A percentile compares a stretch with the other conserved stretches of the same genome.
phyloP scores from a whole-genome alignment of 2,329 filamentous ascomycete species.

The Shiraia bambusicola region DNA sequence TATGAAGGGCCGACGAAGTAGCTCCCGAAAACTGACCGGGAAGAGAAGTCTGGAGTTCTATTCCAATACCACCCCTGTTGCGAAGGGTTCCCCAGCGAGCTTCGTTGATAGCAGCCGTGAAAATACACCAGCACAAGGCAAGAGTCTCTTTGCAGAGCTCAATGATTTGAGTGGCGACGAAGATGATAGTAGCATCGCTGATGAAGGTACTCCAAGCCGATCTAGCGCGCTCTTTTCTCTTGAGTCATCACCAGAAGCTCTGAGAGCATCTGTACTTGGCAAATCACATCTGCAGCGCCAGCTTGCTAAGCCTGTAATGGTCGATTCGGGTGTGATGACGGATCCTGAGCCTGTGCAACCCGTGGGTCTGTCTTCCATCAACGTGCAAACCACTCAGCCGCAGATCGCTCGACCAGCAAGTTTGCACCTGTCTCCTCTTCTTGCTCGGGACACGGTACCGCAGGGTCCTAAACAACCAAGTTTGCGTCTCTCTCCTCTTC shows the following conservation, averaged over 20 bases:
- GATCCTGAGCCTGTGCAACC: conserved; percentile 55
- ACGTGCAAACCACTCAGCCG: conserved; percentile 31
- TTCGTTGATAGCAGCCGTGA: conserved; percentile 50
- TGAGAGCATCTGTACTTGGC: conserved; percentile 20
- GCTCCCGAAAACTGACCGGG: conserved; percentile 55
- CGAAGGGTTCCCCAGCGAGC: conserved; percentile 55
- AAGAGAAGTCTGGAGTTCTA: conserved; percentile 60
- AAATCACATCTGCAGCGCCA: conserved; percentile 27
- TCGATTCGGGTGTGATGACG: conserved; percentile 64
- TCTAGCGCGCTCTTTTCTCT: conserved; percentile 34
- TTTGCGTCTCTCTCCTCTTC: conserved; percentile 26
- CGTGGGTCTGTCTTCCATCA: conserved; percentile 30
- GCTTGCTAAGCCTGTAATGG: conserved; percentile 49
- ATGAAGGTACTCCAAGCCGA: conserved; percentile 40
- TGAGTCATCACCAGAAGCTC: conserved; percentile 36
- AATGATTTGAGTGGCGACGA: conserved; percentile 76
- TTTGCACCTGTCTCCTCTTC: conserved; percentile 30
- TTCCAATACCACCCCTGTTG: conserved; percentile 61
- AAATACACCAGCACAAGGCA: conserved; percentile 56
- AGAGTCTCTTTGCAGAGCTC: conserved; percentile 90
- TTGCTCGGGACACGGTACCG: conserved; percentile 30
- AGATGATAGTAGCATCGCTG: conserved; percentile 48
- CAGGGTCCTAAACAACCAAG: conserved; percentile 15
- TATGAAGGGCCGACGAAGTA: conserved; percentile 67
- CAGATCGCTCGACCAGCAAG: conserved; percentile 17